These are phyloP conservation scores for Schoenoplectus tabernaemontani DNA, from an alignment of 202 grass and related monocot species.

Conservation along the genomic window DNA sequence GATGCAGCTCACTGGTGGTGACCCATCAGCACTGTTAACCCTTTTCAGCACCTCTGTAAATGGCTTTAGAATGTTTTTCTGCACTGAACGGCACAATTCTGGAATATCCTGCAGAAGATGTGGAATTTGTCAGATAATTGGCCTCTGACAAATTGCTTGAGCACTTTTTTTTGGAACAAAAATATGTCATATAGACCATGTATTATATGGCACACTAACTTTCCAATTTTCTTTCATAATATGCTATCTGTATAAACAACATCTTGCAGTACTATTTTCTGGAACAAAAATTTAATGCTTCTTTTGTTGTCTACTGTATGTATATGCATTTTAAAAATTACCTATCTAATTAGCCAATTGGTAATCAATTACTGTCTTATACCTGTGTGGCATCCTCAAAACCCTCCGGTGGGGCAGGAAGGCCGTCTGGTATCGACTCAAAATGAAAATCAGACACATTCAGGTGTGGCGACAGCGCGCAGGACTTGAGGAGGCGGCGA, in stretches of 20 bases:
- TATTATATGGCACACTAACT: no score
- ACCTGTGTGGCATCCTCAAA: conserved; percentile 30
- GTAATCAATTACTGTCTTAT: background rate
- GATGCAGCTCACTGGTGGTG: conserved; percentile 36
- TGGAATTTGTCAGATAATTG: background rate
- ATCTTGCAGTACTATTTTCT: no score
- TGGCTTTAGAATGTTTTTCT: conserved; percentile 18
- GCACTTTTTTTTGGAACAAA: no score
- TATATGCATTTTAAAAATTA: background rate
- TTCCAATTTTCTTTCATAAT: no score
- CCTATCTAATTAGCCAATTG: background rate
- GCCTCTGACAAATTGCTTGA: no score
- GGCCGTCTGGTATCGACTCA: conserved; percentile 32
- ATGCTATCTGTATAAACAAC: no score
- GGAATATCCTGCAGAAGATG: conserved; percentile 26
- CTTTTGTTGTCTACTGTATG: no score
- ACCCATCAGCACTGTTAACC: background rate
- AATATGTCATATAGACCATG: no score
- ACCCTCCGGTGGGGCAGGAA: conserved; percentile 8
- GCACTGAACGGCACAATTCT: conserved; percentile 7
- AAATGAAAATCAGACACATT: conserved; percentile 4
- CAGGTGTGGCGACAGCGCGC: background rate
- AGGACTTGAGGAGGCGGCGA: conserved; percentile 22
- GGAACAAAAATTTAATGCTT: no score
- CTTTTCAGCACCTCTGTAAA: conserved; percentile 9